Base-by-base conservation (phyloP, 352 stramenopile genomes). In the Phytophthora sansomeana region DNA sequence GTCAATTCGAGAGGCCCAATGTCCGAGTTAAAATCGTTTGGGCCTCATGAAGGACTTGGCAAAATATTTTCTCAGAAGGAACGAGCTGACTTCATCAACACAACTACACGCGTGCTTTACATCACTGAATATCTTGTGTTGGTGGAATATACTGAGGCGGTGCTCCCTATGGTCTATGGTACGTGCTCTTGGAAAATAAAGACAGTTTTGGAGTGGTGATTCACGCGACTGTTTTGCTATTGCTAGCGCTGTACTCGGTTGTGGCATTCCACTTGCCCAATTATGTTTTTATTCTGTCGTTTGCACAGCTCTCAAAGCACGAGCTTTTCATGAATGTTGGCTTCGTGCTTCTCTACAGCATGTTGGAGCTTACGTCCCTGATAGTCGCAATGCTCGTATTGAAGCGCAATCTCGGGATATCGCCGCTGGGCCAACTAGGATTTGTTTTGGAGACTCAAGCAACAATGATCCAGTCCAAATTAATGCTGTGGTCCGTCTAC, bases 111-210 rank as follows among this genome's bases (percentile, higher is more conserved):
- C 11, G 65, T 80, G 7, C 58, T 80, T 6, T 71, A 69, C 19
- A 68, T 71, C 17, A 72, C 67, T 3, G 71, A 85, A 58, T 85
- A 77, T 24, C 26, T 81, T 17, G 39, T 80, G 13, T 59, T 82
- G 21, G 65, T 75, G 11, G 77, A 82, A 42, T 80, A 77, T 46
- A 72, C 66, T 4, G 67, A 80, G 35, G 68, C 72, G 2, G 58
- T 75, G 6, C 57, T 85, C 6, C 67, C 74, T 6, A 46, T 67
- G 14, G 57, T 82, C 17, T 80, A 78, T 21, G 43, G 70, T 80
- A 62, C 36, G 36, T 43, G 13, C 21, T 24, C 21, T 24, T 24
- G 3, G 21, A 24, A 24, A 24, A 24, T 3, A 24, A 24, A 24
- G 3, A 24, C 21, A 24, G 3, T 24, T 24, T 24, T 3, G 21